Evolutionary conservation across 441 rosid species (phyloP).

Genomic region (Isatis lusitanica): DNA sequence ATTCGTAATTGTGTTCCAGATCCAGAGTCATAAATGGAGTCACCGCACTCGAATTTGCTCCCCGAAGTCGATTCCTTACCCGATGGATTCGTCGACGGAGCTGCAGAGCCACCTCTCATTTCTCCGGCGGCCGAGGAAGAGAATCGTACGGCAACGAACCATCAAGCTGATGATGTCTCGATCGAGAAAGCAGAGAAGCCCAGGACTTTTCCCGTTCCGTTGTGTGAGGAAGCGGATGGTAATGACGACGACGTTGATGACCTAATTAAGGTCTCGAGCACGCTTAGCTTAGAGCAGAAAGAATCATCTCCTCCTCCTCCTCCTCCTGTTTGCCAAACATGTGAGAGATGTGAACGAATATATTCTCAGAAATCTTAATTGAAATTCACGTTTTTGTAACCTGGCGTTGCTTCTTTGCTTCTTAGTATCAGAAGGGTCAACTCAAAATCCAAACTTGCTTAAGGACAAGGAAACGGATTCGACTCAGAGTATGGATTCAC

Average conservation of each 20-base stretch:
- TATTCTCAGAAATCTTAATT: background rate
- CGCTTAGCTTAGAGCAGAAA: constrained; percentile 34
- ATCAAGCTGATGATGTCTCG: constrained; percentile 34
- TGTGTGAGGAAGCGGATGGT: constrained; percentile 54
- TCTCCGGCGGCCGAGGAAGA: constrained; percentile 40
- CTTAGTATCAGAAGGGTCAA: constrained; percentile 39
- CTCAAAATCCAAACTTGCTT: constrained; percentile 35
- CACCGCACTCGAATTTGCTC: constrained; percentile 57
- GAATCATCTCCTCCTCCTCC: constrained; percentile 35
- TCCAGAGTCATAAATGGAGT: constrained; percentile 56
- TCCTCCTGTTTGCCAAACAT: constrained; percentile 20
- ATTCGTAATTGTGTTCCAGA: constrained; percentile 17
- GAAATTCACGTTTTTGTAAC: constrained; percentile 14
- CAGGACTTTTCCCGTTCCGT: constrained; percentile 63
- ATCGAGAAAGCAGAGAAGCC: constrained; percentile 50
- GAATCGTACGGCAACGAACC: constrained; percentile 21
- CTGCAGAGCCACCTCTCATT: constrained; percentile 54
- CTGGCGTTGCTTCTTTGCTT: constrained; percentile 37
- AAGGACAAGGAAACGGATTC: constrained; percentile 43
- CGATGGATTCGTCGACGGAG: constrained; percentile 85
- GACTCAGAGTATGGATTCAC: constrained; percentile 45
- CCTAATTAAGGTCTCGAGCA: constrained; percentile 33
- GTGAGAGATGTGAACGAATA: constrained; percentile 19
- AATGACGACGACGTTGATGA: constrained; percentile 40
- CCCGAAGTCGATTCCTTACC: constrained; percentile 92